These are phyloP conservation scores for Naematelia aurantialba DNA, from an alignment of 768 basidiomycete species.

Conservation along the genomic window DNA sequence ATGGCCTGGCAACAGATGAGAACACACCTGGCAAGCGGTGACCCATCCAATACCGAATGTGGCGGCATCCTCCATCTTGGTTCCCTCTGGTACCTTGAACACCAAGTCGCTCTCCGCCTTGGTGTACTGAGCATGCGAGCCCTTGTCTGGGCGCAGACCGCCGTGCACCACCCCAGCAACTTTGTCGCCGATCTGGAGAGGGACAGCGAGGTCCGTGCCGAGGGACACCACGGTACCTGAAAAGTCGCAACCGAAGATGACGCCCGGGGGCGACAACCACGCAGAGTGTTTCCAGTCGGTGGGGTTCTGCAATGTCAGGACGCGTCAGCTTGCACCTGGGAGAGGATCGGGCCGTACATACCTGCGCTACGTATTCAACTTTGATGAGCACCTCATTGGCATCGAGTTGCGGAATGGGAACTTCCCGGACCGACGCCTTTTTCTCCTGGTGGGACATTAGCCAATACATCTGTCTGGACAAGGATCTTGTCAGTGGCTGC, in stretches of 20 bases:
- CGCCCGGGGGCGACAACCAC: conserved; percentile 10
- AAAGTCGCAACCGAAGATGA: conserved; percentile 39
- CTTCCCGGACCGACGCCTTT: not conserved
- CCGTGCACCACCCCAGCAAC: conserved; percentile 37
- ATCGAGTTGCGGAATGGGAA: conserved; percentile 20
- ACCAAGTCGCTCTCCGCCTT: conserved; percentile 19
- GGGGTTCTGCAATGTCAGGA: conserved; percentile 14
- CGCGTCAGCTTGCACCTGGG: not conserved
- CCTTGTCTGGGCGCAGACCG: conserved; percentile 25
- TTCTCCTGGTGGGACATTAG: not conserved
- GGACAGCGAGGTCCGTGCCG: conserved; percentile 10
- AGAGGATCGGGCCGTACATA: conserved; percentile 10
- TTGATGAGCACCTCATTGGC: conserved; percentile 41
- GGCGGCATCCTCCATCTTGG: conserved; percentile 20
- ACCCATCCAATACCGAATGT: conserved; percentile 33
- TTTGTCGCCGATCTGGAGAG: conserved; percentile 25
- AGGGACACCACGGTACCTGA: conserved; percentile 29
- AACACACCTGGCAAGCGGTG: conserved; percentile 34
- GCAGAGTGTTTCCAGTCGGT: conserved; percentile 35
- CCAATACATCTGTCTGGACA: too few relatives aligned
- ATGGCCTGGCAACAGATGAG: not conserved
- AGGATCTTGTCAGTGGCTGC: too few relatives aligned
- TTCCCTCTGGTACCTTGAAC: conserved; percentile 30
- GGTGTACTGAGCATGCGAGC: conserved; percentile 33
- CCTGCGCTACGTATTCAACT: conserved; percentile 32